Evolutionary conservation across 116 monocot species (phyloP).

Genomic region (Posidonia oceanica): DNA sequence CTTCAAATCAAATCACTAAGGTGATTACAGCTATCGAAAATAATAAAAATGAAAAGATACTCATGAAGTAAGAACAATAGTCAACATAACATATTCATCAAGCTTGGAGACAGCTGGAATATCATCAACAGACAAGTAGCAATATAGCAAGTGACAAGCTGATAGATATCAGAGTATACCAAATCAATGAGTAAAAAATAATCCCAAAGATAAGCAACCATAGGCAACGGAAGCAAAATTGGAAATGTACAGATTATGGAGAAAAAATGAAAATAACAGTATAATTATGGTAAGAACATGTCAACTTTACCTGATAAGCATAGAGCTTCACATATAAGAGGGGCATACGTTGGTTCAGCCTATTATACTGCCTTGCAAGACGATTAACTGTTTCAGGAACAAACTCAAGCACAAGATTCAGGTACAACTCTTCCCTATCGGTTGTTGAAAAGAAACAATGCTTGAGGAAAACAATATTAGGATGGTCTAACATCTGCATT

Average conservation of each 20-base stretch:
- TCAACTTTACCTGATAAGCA: slow-evolving; percentile 48
- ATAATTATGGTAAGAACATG: not conserved
- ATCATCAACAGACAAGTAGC: too few relatives aligned
- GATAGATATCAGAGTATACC: too few relatives aligned
- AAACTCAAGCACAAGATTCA: slow-evolving; percentile 24
- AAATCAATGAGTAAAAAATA: too few relatives aligned
- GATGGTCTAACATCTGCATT: slow-evolving; percentile 83
- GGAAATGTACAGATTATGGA: not conserved
- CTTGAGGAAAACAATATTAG: slow-evolving; percentile 32
- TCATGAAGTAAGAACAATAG: not conserved
- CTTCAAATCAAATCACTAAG: not conserved
- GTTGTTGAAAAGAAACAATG: too few relatives aligned
- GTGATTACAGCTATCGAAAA: too few relatives aligned
- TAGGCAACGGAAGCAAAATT: too few relatives aligned
- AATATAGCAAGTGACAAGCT: too few relatives aligned
- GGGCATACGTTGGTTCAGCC: slow-evolving; percentile 57
- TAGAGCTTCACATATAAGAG: slow-evolving; percentile 69
- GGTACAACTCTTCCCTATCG: too few relatives aligned
- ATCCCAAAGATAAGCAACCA: too few relatives aligned
- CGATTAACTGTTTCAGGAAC: slow-evolving; percentile 73
- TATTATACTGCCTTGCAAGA: slow-evolving; percentile 41
- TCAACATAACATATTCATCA: too few relatives aligned
- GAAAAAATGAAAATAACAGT: not conserved
- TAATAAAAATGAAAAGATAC: not conserved
- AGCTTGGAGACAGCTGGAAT: too few relatives aligned